Evolutionary conservation across 1,139 yeast genomes (phyloP).

Genomic region (Blastobotrys raffinosifermentans): DNA sequence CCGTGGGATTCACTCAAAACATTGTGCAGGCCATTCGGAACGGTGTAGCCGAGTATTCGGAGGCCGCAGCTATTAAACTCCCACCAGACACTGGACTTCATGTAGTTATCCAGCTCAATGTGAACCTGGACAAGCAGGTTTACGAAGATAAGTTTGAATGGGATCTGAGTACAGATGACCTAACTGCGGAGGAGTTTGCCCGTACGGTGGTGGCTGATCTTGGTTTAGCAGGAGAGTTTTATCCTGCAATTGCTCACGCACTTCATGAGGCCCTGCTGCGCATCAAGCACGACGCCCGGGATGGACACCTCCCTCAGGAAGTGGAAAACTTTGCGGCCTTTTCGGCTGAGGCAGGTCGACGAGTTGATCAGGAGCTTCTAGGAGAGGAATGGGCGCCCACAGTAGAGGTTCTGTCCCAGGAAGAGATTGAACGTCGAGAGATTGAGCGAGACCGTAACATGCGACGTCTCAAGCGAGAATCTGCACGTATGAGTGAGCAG

Average conservation of each 20-base stretch:
- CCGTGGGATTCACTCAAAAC: conserved; percentile 52
- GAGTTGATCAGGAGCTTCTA: conserved; percentile 52
- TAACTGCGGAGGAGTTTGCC: conserved; percentile 84
- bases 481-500: conserved; percentile 41
- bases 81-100: conserved; percentile 63
- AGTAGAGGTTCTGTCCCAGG: conserved; percentile 77
- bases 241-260: conserved; percentile 85
- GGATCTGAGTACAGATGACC: conserved; percentile 60
- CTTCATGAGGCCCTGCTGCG: conserved; percentile 73
- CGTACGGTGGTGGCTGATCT: conserved; percentile 74
- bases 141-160: conserved; percentile 94
- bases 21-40: conserved; percentile 67
- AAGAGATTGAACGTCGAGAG: conserved; percentile 92
- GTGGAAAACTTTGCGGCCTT: conserved; percentile 54
- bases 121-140: conserved; percentile 74
- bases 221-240: conserved; percentile 79
- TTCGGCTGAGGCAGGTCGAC: conserved; percentile 56
- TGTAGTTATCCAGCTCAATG: conserved; percentile 74
- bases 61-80: conserved; percentile 56
- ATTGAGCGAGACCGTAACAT: conserved; percentile 90
- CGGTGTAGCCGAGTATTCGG: conserved; percentile 72
- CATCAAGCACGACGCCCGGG: conserved; percentile 78
- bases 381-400: conserved; percentile 88
- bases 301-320: conserved; percentile 62
- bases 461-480: conserved; percentile 87